A percentile compares a stretch with the other conserved stretches of the same genome.
Evolutionary conservation across 495 filamentous ascomycete genomes (phyloP).

Genomic region (Penicillium desertorum): DNA sequence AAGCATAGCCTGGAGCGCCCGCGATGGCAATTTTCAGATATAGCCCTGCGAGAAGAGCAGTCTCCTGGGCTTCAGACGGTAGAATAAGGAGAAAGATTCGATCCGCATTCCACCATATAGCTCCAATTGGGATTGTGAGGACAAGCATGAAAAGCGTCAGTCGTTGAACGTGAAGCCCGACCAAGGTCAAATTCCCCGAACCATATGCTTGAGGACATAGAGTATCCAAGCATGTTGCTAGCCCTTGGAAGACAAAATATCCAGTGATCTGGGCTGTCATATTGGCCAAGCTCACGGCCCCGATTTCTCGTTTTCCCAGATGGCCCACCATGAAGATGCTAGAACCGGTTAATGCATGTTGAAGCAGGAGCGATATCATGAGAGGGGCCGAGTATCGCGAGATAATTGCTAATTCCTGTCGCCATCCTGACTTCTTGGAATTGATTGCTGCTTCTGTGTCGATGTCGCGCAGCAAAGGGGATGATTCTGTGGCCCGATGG

Average conservation of each 20-base stretch:
- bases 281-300: conserved; percentile 63
- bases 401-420: conserved; percentile 24
- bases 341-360: conserved; percentile 69
- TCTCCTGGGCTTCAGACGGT: conserved; percentile 51
- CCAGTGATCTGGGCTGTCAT: conserved; percentile 76
- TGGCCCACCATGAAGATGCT: conserved; percentile 67
- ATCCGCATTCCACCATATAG: conserved; percentile 58
- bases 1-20: conserved; percentile 67
- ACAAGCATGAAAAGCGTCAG: conserved; percentile 66
- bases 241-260: conserved; percentile 68
- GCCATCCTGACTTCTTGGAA: conserved; percentile 15
- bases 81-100: conserved; percentile 58
- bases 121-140: conserved; percentile 60
- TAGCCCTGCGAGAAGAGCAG: conserved; percentile 62
- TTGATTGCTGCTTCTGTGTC: conserved; percentile 3
- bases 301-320: conserved; percentile 61
- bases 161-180: conserved; percentile 68
- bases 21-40: conserved; percentile 65
- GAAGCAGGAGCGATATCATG: conserved; percentile 68
- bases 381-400: conserved; percentile 57
- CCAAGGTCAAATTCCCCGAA: conserved; percentile 63
- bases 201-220: conserved; percentile 75
- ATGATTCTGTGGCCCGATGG: conserved; percentile 1
- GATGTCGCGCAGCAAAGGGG: conserved; percentile 7
- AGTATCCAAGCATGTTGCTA: conserved; percentile 70